These are phyloP conservation scores for Aspergillaceae sp. DNA, from an alignment of 2,329 filamentous ascomycete genomes.

Conservation along the genomic window DNA sequence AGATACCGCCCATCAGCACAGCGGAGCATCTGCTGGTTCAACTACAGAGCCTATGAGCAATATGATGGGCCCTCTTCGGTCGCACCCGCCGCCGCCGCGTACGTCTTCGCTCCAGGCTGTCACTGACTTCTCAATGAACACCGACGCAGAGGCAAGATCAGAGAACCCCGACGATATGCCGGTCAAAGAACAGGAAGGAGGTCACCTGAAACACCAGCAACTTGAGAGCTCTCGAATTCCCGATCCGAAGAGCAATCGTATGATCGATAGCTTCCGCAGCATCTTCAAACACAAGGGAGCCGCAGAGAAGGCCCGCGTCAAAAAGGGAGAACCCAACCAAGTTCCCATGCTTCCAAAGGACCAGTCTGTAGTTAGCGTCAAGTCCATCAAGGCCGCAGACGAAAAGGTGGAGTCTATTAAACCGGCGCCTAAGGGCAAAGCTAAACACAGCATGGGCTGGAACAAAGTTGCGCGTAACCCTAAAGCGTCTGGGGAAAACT, in stretches of 20 bases:
- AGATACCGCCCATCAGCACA: not conserved
- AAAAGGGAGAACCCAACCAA: constrained; percentile 1
- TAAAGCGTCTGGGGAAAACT: constrained; percentile 1
- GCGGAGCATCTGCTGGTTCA: not conserved
- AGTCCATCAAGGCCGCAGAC: not conserved
- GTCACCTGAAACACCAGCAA: not conserved
- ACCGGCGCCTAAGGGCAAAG: not conserved
- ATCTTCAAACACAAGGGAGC: constrained; percentile 11
- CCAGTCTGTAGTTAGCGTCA: not conserved
- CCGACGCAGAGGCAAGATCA: not conserved
- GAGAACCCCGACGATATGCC: not conserved
- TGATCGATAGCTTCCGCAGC: constrained; percentile 12
- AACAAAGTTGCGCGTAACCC: constrained; percentile 6
- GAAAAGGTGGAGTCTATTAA: constrained; percentile 2
- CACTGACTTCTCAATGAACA: constrained; percentile 2
- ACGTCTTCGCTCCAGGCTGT: constrained; percentile 8
- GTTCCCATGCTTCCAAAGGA: constrained; percentile 1
- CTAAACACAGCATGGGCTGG: constrained; percentile 6
- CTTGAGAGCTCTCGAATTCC: not conserved
- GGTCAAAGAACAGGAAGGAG: not conserved
- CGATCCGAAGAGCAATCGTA: constrained; percentile 9
- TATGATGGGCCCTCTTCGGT: not conserved
- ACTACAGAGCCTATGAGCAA: not conserved
- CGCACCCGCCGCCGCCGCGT: constrained; percentile 9
- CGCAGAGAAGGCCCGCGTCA: constrained; percentile 4